Base-by-base conservation (phyloP, 2,329 filamentous ascomycete genomes). In the Xylaria sp. region DNA sequence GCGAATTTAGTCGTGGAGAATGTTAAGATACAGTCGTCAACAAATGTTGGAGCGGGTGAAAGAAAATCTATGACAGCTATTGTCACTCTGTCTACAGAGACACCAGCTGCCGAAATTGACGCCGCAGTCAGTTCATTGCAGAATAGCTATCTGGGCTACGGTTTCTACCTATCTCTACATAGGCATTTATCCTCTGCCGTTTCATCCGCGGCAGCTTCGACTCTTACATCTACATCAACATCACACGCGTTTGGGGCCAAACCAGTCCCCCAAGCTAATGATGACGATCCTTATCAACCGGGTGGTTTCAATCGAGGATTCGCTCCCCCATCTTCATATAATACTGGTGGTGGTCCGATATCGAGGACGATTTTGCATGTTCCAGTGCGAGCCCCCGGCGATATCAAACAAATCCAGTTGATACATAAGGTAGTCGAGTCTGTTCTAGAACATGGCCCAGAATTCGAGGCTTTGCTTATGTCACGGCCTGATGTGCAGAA, bases 401-500 rank as follows among this genome's bases (percentile, higher is more conserved):
- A 97, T 73, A 86, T 97, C 58, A 91, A 89, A 71, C 91, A 91
- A 69, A 83, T 97, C 0, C 90, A 90, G 66, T 85, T 97, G 52
- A 97, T 98, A 68, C 95, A 98, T 81, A 94, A 91, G 77, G 92
- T 94, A 0, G 86, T 97, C 39, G 95, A 98, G 76, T 86, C 87
- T 2, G 84, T 98, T 0, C 82, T 97, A 9, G 88, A 89, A 25
- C 89, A 96, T 72, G 94, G 94, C 0, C 89, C 93, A 0, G 93
- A 96, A 75, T 97, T 97, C 68, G 96, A 99, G 80, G 94, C 94
- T 5, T 83, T 97, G 2, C 85, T 99, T 7, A 98, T 98, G 96
- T 91, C 90, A 58, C 86, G 93, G 20, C 88, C 92, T 0, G 89
- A 94, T 63, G 91, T 98, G 0, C 93, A 97, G 77, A 87, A 86